Percentiles rank a stretch among this genome's conserved stretches.
Conservation (phyloP, 164 flowering plant species). For the Saururus chinensis region DNA sequence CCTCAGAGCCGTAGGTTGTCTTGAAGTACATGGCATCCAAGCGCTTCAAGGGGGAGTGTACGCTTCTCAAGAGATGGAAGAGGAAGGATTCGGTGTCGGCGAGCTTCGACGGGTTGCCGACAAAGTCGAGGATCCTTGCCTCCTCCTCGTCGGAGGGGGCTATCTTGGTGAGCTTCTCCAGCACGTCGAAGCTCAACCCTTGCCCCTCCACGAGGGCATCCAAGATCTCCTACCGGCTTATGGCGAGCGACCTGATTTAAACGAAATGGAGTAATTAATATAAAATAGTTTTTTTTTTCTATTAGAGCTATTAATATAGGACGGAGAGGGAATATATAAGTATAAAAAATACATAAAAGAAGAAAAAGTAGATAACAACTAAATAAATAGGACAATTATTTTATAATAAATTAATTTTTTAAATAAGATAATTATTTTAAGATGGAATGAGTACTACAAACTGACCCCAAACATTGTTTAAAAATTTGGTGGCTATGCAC, state of each 20-base stretch:
- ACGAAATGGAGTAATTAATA: no score
- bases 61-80: conserved; percentile 34
- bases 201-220: conserved; percentile 42
- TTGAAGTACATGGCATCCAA: conserved; percentile 48
- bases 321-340: no score
- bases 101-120: conserved; percentile 37
- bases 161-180: conserved; percentile 48
- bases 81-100: conserved; percentile 66
- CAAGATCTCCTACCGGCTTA: conserved; percentile 39
- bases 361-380: no score
- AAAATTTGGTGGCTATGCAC: no score
- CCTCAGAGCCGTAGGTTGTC: conserved; percentile 40
- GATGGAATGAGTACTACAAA: no score
- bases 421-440: no score
- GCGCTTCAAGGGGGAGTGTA: conserved; percentile 47
- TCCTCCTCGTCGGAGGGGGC: conserved; percentile 51
- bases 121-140: conserved; percentile 26
- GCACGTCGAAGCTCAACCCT: conserved; percentile 31
- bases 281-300: no score
- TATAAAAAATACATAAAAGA: no score
- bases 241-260: conserved; percentile 37
- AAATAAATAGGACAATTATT: no score
- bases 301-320: no score
- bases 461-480: no score
- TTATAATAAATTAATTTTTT: no score